Evolutionary conservation across 1,139 yeast genomes (phyloP).

Genomic region (Yamadazyma epiphylla): DNA sequence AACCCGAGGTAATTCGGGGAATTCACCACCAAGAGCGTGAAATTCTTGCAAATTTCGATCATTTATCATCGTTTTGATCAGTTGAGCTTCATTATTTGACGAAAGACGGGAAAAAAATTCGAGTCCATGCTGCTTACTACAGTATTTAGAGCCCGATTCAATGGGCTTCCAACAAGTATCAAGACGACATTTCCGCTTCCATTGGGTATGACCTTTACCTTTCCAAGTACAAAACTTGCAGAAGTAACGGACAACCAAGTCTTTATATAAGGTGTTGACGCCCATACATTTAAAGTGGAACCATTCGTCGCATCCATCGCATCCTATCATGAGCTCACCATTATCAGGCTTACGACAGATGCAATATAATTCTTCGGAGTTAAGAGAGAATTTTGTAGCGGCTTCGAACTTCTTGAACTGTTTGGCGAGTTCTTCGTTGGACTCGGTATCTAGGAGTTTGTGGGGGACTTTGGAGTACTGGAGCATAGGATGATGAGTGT

Average conservation of each 20-base stretch:
- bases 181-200: conserved; percentile 77
- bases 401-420: conserved; percentile 40
- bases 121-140: conserved; percentile 70
- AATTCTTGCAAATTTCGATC: conserved; percentile 15
- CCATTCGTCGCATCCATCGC: conserved; percentile 97
- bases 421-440: conserved; percentile 38
- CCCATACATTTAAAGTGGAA: conserved; percentile 80
- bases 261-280: conserved; percentile 49
- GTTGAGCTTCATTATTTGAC: conserved; percentile 1
- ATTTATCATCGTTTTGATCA: conserved; percentile 1
- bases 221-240: conserved; percentile 72
- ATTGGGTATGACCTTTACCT: conserved; percentile 43
- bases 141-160: conserved; percentile 57
- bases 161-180: conserved; percentile 60
- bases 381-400: conserved; percentile 43
- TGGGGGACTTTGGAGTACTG: conserved; percentile 8
- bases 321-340: conserved; percentile 79
- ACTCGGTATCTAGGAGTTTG: conserved; percentile 14
- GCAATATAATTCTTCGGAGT: conserved; percentile 70
- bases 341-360: conserved; percentile 75
- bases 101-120: conserved; percentile 37
- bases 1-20: conserved; percentile 41
- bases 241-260: conserved; percentile 60
- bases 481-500: no score
- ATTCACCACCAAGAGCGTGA: conserved; percentile 23